Evolutionary conservation across 306 rosid genomes (phyloP), one percentile per base, ranked within the genome.

Genomic region (Elaeagnus macrophylla): DNA sequence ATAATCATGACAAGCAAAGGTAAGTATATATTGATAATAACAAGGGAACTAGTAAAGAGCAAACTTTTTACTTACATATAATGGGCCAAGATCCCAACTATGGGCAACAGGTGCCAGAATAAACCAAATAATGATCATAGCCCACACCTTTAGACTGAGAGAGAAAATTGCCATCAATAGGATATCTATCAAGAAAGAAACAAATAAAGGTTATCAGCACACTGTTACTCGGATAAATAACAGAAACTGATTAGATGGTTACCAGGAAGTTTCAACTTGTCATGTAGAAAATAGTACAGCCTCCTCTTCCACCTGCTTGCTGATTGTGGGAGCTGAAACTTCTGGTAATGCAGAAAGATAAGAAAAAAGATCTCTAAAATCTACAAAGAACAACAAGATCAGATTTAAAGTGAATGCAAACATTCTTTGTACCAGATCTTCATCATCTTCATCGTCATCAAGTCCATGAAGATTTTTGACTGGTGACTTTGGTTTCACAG

Each of bases 401-500:
- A 45, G 53, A 64, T 64, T 67, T 13, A 39, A 51, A 42, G 45
- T 14, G 68, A 53, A 40, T 44, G 53, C 58, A 32, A 41, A 25
- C 59, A 51, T 63, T 44, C 53, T 48, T 41, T 44, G 57, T 84
- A 91, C 99, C 95, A 91, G 71, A 71, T 91, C 95, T 14, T 83
- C 95, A 25, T 89, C 88, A 38, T 90, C 88, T 0, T 79, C 87
- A 0, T 86, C 85, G 0, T 86, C 88, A 45, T 87, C 95, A 61
- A 68, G 65, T 68, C 72, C 85, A 53, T 78, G 79, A 57, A 57
- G 60, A 58, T 41, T 71, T 63, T 68, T 76, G 36, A 74, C 78
- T 3, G 99, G 96, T 38, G 93, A 85, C 79, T 76, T 91, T 54
- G 99, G 99, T 75, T 84, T 91, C 59, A 91, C 93, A 65, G 89